phyloP scores from a whole-genome alignment of 768 basidiomycete genomes.

The Trametes meyenii region DNA sequence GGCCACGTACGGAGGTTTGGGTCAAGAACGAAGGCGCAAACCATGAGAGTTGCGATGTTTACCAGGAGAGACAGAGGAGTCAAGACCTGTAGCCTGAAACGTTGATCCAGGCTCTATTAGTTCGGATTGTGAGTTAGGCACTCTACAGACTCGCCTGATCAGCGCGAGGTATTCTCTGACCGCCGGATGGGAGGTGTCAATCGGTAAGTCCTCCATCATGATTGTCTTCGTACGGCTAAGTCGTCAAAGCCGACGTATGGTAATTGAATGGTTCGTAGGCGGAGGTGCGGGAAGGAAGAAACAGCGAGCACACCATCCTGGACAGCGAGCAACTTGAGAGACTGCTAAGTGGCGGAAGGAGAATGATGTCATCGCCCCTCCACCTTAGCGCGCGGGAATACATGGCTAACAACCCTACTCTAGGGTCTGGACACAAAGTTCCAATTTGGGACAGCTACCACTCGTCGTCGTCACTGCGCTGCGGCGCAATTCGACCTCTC shows the following conservation, averaged over 20 bases:
- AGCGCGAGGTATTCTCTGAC: conserved; percentile 70
- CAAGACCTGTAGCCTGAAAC: conserved; percentile 72
- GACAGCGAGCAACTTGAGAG: background rate
- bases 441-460: background rate
- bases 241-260: too few relatives aligned
- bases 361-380: conserved; percentile 1
- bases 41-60: conserved; percentile 69
- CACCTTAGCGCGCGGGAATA: background rate
- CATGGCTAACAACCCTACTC: background rate
- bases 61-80: conserved; percentile 85
- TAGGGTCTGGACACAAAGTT: background rate
- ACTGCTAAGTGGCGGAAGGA: background rate
- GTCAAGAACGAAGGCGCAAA: conserved; percentile 67
- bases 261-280: background rate
- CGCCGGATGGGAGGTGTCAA: conserved; percentile 52
- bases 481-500: background rate
- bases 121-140: background rate
- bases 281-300: background rate
- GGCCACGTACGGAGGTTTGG: conserved; percentile 58
- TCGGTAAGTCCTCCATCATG: conserved; percentile 51
- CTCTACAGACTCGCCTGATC: conserved; percentile 45
- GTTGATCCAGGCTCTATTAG: background rate
- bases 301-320: background rate
- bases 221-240: background rate
- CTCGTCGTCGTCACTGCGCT: background rate